Evolutionary conservation across 345 rosid genomes (phyloP).

Genomic region (Moricandia arvensis): DNA sequence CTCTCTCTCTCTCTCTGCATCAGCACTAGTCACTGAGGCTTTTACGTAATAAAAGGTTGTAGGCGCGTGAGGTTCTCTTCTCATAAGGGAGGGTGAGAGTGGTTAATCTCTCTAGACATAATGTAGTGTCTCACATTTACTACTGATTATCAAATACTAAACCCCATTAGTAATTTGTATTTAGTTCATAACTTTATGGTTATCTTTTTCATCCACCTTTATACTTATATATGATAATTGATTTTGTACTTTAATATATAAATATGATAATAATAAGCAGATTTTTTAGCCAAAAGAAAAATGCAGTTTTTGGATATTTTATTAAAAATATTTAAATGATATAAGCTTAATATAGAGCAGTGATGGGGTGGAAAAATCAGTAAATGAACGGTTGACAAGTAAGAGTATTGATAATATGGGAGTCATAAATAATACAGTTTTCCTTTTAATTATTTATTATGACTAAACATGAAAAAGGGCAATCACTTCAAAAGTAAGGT

Average conservation of each 20-base stretch:
- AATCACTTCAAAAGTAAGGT: slow-evolving; percentile 27
- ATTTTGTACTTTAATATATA: neutral
- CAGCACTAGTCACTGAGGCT: neutral
- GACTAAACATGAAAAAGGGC: slow-evolving; percentile 19
- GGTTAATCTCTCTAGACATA: slow-evolving; percentile 12
- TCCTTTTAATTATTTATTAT: neutral
- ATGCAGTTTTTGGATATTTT: neutral
- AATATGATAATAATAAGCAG: neutral
- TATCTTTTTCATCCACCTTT: neutral
- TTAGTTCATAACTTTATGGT: neutral
- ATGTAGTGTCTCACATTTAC: slow-evolving; percentile 2
- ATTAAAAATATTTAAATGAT: too few species aligned
- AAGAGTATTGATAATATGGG: slow-evolving; percentile 16
- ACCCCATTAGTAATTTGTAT: neutral
- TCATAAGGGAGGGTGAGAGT: too few species aligned
- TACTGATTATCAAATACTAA: too few species aligned
- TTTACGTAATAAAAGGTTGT: neutral
- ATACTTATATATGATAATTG: neutral
- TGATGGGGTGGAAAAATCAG: neutral
- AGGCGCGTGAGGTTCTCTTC: slow-evolving; percentile 6
- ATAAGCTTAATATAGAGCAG: neutral
- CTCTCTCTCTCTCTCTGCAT: too few species aligned
- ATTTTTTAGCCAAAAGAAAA: neutral
- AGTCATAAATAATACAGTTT: slow-evolving; percentile 17
- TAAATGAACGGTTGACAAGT: slow-evolving; percentile 13